A percentile compares a stretch with the other conserved stretches of the same genome.
Conservation (phyloP, 2,329 filamentous ascomycete genomes). For the Talaromyces sp. region DNA sequence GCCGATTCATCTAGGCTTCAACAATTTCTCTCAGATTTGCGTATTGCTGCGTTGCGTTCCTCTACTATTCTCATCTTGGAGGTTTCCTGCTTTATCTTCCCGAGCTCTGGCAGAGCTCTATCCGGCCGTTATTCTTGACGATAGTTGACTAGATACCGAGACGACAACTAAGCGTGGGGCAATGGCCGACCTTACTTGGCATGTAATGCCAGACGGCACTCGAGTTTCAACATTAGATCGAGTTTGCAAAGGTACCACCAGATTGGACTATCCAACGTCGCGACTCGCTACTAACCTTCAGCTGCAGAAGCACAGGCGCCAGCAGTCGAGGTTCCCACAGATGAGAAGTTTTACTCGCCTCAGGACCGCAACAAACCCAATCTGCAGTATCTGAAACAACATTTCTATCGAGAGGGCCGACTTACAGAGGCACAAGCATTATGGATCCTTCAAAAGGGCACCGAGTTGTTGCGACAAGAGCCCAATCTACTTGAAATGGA, state of each 20-base stretch:
- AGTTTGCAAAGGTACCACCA: constrained; percentile 85
- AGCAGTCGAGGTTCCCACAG: constrained; percentile 83
- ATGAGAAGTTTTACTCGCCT: constrained; percentile 91
- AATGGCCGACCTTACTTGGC: constrained; percentile 75
- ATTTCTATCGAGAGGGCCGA: constrained; percentile 95
- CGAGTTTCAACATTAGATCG: constrained; percentile 94
- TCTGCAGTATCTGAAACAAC: constrained; percentile 90
- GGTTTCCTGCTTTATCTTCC: too few species aligned
- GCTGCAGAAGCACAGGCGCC: constrained; percentile 87
- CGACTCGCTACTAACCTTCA: not conserved
- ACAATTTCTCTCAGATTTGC: too few species aligned
- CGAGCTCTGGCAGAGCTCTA: too few species aligned
- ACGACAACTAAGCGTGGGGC: too few species aligned
- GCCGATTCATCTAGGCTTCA: too few species aligned
- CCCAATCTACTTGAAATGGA: constrained; percentile 99
- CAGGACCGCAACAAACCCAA: constrained; percentile 82
- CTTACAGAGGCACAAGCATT: constrained; percentile 95
- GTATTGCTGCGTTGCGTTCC: too few species aligned
- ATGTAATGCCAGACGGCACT: constrained; percentile 94
- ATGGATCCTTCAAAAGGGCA: constrained; percentile 86
- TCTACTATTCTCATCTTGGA: too few species aligned
- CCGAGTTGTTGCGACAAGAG: constrained; percentile 79
- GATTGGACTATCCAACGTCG: too few species aligned
- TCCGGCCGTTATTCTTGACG: too few species aligned
- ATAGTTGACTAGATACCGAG: too few species aligned